phyloP scores from a whole-genome alignment of 371 early-diverging fungal genomes.

The Rhizomucor miehei region DNA sequence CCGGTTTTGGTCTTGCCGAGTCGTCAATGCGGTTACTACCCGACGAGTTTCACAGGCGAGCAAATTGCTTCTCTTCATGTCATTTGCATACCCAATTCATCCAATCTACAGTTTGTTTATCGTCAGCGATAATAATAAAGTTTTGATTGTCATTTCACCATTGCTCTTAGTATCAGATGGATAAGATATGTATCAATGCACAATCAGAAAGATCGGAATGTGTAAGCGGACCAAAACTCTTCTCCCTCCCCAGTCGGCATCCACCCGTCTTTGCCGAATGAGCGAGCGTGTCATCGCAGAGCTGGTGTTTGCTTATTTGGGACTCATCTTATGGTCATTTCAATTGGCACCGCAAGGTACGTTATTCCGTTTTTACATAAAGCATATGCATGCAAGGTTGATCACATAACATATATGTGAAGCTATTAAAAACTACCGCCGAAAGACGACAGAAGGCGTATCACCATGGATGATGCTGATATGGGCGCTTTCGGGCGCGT shows the following conservation, averaged over 20 bases:
- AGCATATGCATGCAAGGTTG: neutral
- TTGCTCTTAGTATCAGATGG: too few relatives aligned
- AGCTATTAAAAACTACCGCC: slow-evolving; percentile 34
- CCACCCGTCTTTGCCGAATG: slow-evolving; percentile 2
- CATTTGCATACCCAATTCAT: slow-evolving; percentile 14
- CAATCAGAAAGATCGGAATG: too few relatives aligned
- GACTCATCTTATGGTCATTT: slow-evolving; percentile 58
- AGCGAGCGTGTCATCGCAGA: slow-evolving; percentile 21
- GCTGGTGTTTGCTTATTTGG: slow-evolving; percentile 51
- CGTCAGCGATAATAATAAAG: neutral
- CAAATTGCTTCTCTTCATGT: slow-evolving; percentile 17
- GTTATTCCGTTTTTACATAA: neutral
- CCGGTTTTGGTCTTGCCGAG: slow-evolving; percentile 22
- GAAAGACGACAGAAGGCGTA: slow-evolving; percentile 45
- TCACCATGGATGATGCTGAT: slow-evolving; percentile 45
- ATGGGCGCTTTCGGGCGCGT: slow-evolving; percentile 43
- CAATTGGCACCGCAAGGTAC: slow-evolving; percentile 57
- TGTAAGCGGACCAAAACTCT: too few relatives aligned
- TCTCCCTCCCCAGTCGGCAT: too few relatives aligned
- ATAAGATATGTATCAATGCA: too few relatives aligned
- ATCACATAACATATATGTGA: neutral
- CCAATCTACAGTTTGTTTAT: slow-evolving; percentile 14
- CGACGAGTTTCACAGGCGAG: slow-evolving; percentile 11
- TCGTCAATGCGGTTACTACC: slow-evolving; percentile 22
- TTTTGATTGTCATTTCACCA: too few relatives aligned